Evolutionary conservation across 345 rosid species (phyloP).

Genomic region (Erucastrum elatum): DNA sequence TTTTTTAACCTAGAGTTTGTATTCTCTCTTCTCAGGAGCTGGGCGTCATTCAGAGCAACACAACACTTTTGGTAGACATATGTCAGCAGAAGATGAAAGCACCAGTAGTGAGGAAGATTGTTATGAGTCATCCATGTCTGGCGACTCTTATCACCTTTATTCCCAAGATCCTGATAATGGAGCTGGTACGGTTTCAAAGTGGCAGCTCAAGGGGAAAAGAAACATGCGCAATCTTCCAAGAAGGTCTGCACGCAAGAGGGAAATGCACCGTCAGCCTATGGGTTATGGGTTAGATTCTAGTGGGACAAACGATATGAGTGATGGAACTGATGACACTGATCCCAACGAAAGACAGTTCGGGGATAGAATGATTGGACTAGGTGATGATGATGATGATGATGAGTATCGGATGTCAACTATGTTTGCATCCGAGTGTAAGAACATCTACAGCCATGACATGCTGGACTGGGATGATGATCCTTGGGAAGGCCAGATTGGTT

Average conservation of each 20-base stretch:
- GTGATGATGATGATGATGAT: constrained; percentile 45
- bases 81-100: constrained; percentile 59
- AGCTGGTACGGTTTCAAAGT: constrained; percentile 67
- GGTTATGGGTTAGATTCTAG: constrained; percentile 44
- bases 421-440: constrained; percentile 44
- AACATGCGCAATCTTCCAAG: constrained; percentile 67
- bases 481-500: constrained; percentile 49
- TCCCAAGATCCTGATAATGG: constrained; percentile 53
- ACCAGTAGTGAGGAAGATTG: constrained; percentile 68
- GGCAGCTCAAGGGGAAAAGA: constrained; percentile 93
- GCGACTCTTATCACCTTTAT: constrained; percentile 55
- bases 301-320: too few species aligned
- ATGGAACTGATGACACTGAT: constrained; percentile 49
- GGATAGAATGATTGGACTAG: constrained; percentile 41
- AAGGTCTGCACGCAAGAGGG: constrained; percentile 45
- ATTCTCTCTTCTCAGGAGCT: constrained; percentile 34
- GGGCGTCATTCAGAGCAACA: constrained; percentile 31
- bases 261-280: constrained; percentile 36
- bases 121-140: constrained; percentile 70
- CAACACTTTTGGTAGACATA: constrained; percentile 43
- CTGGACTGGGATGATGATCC: constrained; percentile 60
- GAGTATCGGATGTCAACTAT: constrained; percentile 49
- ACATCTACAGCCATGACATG: constrained; percentile 39
- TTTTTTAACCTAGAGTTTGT: constrained; percentile 20
- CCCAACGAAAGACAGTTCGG: constrained; percentile 47